phyloP scores from a whole-genome alignment of 352 stramenopile species.

The Saprolegnia parasitica region DNA sequence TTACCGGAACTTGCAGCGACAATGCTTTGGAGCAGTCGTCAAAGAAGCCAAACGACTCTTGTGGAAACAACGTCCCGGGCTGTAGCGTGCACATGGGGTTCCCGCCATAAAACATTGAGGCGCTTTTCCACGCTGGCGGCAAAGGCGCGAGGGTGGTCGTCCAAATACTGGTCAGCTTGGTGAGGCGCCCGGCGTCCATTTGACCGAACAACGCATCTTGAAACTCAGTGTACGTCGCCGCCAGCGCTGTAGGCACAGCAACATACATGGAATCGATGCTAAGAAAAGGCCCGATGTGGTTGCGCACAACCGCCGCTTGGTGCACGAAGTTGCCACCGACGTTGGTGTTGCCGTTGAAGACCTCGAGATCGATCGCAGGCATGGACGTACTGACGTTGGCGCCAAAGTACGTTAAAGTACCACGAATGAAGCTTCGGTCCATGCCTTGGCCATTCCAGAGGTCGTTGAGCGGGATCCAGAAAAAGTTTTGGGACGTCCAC shows the following conservation, averaged over 20 bases:
- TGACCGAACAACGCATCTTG: not conserved
- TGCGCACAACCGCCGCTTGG: not conserved
- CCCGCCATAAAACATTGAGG: not conserved
- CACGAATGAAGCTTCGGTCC: not conserved
- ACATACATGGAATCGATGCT: not conserved
- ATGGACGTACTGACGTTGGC: not conserved
- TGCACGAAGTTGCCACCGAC: not conserved
- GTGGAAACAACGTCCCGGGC: not conserved
- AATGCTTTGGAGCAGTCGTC: not conserved
- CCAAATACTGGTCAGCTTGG: not conserved
- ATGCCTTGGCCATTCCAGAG: not conserved
- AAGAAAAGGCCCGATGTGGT: not conserved
- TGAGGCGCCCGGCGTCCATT: not conserved
- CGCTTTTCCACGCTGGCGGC: not conserved
- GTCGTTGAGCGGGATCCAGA: not conserved
- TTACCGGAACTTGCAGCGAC: not conserved
- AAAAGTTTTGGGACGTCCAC: not conserved
- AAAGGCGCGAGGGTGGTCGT: not conserved
- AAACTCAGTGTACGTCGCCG: not conserved
- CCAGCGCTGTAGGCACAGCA: not conserved
- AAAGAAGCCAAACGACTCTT: not conserved
- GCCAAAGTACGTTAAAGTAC: not conserved
- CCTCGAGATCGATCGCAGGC: not conserved
- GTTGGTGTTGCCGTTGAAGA: not conserved
- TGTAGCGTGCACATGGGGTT: not conserved